A percentile compares a stretch with the other conserved stretches of the same genome.
Evolutionary conservation across 2,329 filamentous ascomycete species (phyloP).

Genomic region (Drechslerella stenobrocha): DNA sequence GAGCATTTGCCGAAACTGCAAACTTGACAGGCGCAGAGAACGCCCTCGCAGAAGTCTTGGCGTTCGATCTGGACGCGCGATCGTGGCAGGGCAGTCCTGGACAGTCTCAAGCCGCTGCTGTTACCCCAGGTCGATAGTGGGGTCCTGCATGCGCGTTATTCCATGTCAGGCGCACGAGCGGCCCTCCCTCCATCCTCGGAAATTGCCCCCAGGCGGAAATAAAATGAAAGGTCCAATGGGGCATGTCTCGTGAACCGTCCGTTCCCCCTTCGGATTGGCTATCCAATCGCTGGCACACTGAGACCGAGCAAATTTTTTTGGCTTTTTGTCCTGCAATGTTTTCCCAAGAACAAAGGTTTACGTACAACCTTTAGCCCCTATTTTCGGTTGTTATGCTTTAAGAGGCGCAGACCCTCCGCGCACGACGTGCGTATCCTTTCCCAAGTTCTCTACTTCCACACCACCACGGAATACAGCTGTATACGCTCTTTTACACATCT

Average conservation of each 20-base stretch:
- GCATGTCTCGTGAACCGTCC: conserved; percentile 27
- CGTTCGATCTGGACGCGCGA: conserved; percentile 35
- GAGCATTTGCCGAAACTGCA: conserved; percentile 38
- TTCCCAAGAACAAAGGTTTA: conserved; percentile 35
- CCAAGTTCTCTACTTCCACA: conserved; percentile 27
- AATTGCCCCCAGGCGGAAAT: conserved; percentile 46
- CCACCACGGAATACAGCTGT: conserved; percentile 25
- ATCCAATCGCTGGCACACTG: conserved; percentile 23
- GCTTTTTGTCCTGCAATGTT: conserved; percentile 14
- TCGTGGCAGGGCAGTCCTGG: conserved; percentile 32
- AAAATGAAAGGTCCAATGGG: conserved; percentile 47
- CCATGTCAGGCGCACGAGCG: conserved; percentile 41
- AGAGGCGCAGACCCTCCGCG: conserved; percentile 41
- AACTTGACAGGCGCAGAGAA: conserved; percentile 15
- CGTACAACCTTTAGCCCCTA: conserved; percentile 36
- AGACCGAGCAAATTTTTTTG: conserved; percentile 41
- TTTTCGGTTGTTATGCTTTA: conserved; percentile 45
- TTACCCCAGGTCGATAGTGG: conserved; percentile 39
- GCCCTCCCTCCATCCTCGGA: conserved; percentile 39
- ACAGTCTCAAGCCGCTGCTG: conserved; percentile 29
- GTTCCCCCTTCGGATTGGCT: background rate
- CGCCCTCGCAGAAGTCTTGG: conserved; percentile 19
- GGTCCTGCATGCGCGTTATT: conserved; percentile 37
- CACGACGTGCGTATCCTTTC: conserved; percentile 41
- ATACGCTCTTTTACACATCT: conserved; percentile 47